phyloP scores from a whole-genome alignment of 1,284 basidiomycete species.

The Sporisorium iseilematis-ciliati region DNA sequence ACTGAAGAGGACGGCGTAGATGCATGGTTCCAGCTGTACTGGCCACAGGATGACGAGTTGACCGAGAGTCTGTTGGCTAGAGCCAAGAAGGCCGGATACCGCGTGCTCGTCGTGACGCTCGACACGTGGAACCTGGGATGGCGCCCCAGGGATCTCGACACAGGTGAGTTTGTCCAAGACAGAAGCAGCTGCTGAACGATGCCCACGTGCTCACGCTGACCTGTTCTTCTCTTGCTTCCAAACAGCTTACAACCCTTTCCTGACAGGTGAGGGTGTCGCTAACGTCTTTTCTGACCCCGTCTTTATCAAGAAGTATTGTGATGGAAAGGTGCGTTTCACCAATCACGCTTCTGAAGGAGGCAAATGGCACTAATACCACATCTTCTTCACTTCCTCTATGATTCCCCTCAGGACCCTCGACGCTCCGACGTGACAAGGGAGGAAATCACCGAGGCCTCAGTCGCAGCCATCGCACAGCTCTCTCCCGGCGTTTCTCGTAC shows the following conservation, averaged over 20 bases:
- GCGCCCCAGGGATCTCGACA: constrained; percentile 56
- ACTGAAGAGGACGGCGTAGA: constrained; percentile 35
- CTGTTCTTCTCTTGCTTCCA: neutral
- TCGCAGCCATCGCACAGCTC: constrained; percentile 56
- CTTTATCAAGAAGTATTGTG: constrained; percentile 60
- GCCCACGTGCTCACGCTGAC: neutral
- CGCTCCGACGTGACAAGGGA: constrained; percentile 50
- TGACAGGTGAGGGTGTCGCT: constrained; percentile 72
- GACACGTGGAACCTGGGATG: constrained; percentile 62
- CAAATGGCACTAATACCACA: neutral
- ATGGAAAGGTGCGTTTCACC: constrained; percentile 43
- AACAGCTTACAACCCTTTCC: constrained; percentile 76
- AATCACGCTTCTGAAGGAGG: neutral
- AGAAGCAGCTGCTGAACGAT: neutral
- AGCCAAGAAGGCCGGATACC: constrained; percentile 77
- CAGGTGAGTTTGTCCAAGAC: neutral
- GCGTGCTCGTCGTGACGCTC: constrained; percentile 74
- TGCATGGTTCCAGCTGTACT: constrained; percentile 67
- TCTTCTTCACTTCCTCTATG: too few relatives aligned
- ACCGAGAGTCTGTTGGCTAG: constrained; percentile 77
- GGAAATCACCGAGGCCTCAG: constrained; percentile 51
- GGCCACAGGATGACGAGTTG: constrained; percentile 76
- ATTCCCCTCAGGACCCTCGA: constrained; percentile 34
- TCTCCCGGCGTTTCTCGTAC: constrained; percentile 57
- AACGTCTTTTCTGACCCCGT: constrained; percentile 64